Evolutionary conservation across 441 rosid genomes (phyloP), one percentile per base, ranked within the genome.

Genomic region (Jatropha multifida): DNA sequence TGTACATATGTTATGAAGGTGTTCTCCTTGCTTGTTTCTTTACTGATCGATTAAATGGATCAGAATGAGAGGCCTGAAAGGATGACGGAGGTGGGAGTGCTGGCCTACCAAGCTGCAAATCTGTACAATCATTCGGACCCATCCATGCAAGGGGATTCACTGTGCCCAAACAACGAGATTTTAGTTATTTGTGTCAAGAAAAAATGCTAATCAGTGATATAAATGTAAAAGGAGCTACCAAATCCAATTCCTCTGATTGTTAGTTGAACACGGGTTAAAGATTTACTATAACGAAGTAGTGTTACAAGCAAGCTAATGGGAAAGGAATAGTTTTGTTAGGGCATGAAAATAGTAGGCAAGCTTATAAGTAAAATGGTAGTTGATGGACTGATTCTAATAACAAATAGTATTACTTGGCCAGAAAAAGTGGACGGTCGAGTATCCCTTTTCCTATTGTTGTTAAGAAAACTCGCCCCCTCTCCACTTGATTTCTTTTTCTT

Each of bases 111-210:
- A 85, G 89, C 84, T 78, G 86, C 83, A 83, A 72, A 27, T 84
- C 77, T 68, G 81, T 76, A 69, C 40, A 69, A 77, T 74, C 86
- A 70, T 85, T 87, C 41, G 87, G 86, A 54, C 84, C 64, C 26
- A 81, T 85, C 92, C 86, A 88, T 77, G 89, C 68, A 60, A 91
- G 71, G 37, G 92, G 95, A 60, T 74, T 81, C 62, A 83, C 92
- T 90, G 88, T 76, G 72, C 32, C 67, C 74, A 61, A 71, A 64
- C 65, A 82, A 49, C n/a, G 62, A 38, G 49, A 60, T 4, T 63
- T 71, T 42, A n/a, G 73, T 60, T 49, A 48, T 67, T 41, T 51
- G 40, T 71, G 18, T 5, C 61, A 73, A 37, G 8, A 46, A 13
- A 55, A 40, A 4, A 11, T 38, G 52, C 65, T 14, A 56, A 41